A percentile compares a stretch with the other conserved stretches of the same genome.
Evolutionary conservation across 305 asterid species (phyloP).

Genomic region (Fraxinus albicans): DNA sequence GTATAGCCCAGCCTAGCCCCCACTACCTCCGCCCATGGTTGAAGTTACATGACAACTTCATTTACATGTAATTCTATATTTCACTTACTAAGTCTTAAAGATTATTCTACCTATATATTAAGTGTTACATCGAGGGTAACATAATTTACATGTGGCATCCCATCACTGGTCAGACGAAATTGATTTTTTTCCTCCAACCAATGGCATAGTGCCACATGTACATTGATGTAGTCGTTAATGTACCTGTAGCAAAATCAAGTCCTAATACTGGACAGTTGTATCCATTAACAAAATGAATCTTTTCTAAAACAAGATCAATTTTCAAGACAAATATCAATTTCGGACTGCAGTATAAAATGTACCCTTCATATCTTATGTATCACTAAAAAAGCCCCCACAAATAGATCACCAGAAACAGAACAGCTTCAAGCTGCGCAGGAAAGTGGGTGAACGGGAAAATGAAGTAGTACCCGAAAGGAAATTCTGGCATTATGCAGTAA

Average conservation of each 20-base stretch:
- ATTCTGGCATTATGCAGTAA: not conserved
- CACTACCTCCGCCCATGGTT: too few species aligned
- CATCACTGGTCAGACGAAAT: too few species aligned
- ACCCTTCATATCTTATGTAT: not conserved
- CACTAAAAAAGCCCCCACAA: not conserved
- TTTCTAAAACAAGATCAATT: not conserved
- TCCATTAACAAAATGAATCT: too few species aligned
- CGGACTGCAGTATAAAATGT: not conserved
- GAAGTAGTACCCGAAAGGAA: not conserved
- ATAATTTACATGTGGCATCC: too few species aligned
- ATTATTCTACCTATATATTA: too few species aligned
- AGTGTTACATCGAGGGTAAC: too few species aligned
- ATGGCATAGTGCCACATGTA: too few species aligned
- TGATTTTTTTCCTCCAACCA: too few species aligned
- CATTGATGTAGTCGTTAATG: too few species aligned
- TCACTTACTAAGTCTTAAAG: not conserved
- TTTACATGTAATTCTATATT: not conserved
- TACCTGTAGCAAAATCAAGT: not conserved
- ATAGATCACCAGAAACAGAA: not conserved
- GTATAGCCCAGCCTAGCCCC: too few species aligned
- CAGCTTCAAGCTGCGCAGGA: not conserved
- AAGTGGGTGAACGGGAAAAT: not conserved
- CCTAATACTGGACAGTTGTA: not conserved
- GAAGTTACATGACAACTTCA: not conserved
- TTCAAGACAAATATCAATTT: not conserved